Percentiles rank a stretch among this genome's conserved stretches.
phyloP scores from a whole-genome alignment of 768 basidiomycete species.

The Paxillus ammoniavirescens region DNA sequence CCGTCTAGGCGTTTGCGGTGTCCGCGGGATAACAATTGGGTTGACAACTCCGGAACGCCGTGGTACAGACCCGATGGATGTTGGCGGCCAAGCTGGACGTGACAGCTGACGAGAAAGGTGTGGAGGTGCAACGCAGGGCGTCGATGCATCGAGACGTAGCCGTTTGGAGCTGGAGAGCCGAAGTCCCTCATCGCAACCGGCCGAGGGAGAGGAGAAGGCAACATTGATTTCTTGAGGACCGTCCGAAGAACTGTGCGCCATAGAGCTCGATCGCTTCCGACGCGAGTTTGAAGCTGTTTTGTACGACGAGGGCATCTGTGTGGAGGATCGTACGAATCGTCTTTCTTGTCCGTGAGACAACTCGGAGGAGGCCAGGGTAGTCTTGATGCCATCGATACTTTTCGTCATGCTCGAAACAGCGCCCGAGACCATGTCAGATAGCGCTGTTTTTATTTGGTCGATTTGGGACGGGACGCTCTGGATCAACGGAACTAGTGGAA shows the following conservation, averaged over 20 bases:
- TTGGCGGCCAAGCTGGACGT: conserved; percentile 5
- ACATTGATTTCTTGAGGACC: not conserved
- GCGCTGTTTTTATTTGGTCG: conserved; percentile 20
- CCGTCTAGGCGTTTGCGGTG: conserved; percentile 15
- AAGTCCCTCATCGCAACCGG: not conserved
- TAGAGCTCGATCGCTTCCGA: conserved; percentile 1
- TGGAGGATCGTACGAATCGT: conserved; percentile 1
- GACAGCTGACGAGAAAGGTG: conserved; percentile 10
- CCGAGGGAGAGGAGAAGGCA: conserved; percentile 13
- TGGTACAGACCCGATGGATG: not conserved
- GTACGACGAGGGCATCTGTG: conserved; percentile 1
- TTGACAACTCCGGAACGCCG: not conserved
- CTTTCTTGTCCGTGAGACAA: not conserved
- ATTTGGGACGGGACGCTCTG: conserved; percentile 61
- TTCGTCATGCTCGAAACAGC: conserved; percentile 17
- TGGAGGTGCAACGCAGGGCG: not conserved
- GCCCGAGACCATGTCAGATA: conserved; percentile 18
- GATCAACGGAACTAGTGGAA: conserved; percentile 60
- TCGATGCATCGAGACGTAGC: conserved; percentile 9
- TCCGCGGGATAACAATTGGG: not conserved
- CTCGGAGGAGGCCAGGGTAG: conserved; percentile 8
- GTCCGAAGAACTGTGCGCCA: not conserved
- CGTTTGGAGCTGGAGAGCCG: conserved; percentile 7
- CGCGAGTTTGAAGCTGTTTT: not conserved
- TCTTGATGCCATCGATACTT: conserved; percentile 12